These are phyloP conservation scores for Pisolithus tinctorius DNA, from an alignment of 768 basidiomycete species.

Conservation along the genomic window DNA sequence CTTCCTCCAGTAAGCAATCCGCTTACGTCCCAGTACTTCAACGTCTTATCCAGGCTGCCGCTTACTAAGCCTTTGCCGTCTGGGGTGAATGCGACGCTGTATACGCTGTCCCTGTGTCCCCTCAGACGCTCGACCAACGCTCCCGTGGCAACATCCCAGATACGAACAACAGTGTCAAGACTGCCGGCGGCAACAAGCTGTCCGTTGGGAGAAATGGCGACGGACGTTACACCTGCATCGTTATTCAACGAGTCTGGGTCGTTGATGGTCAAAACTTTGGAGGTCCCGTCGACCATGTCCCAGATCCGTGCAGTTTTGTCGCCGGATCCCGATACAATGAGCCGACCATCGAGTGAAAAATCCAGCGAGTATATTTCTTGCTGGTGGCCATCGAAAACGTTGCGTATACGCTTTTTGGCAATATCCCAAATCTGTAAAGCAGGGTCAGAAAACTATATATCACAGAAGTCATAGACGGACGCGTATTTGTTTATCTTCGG, in stretches of 20 bases:
- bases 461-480: constrained; percentile 36
- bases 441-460: constrained; percentile 3
- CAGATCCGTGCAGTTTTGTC: constrained; percentile 67
- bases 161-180: constrained; percentile 70
- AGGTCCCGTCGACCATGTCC: constrained; percentile 42
- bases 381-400: constrained; percentile 80
- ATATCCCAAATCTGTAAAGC: constrained; percentile 86
- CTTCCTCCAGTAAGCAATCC: constrained; percentile 22
- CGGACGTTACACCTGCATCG: constrained; percentile 71
- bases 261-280: constrained; percentile 32
- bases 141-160: constrained; percentile 71
- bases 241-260: constrained; percentile 43
- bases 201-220: constrained; percentile 74
- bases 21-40: constrained; percentile 80
- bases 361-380: constrained; percentile 94
- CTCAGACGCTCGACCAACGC: constrained; percentile 62
- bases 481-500: constrained; percentile 89
- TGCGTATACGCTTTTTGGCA: constrained; percentile 67
- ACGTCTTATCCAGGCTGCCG: constrained; percentile 83
- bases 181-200: constrained; percentile 59
- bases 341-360: constrained; percentile 79
- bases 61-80: constrained; percentile 86
- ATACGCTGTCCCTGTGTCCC: constrained; percentile 82
- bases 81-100: constrained; percentile 87
- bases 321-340: constrained; percentile 87